Evolutionary conservation across 2,329 filamentous ascomycete species (phyloP).

Genomic region (Fusarium ramigenum): DNA sequence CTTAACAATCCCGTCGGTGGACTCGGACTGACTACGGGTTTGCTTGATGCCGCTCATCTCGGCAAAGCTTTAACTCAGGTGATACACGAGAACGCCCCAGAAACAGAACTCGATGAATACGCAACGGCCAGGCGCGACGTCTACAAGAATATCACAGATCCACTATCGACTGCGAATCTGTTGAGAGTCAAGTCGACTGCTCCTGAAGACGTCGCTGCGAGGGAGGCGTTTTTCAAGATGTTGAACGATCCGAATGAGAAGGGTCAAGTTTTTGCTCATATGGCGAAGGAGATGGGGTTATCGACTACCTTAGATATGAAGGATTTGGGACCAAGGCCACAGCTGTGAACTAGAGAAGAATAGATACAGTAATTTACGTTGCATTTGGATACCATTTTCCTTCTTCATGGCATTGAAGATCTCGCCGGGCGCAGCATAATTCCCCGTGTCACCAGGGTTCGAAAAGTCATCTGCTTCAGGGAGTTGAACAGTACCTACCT

Average conservation of each 20-base stretch:
- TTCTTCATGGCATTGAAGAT: too few species aligned
- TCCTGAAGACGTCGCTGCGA: background rate
- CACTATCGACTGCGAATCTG: background rate
- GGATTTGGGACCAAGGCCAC: background rate
- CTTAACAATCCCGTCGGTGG: background rate
- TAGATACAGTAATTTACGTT: background rate
- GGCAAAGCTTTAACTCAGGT: background rate
- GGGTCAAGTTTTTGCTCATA: background rate
- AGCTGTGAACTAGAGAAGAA: fast-evolving
- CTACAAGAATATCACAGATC: background rate
- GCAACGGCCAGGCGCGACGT: background rate
- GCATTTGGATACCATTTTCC: too few species aligned
- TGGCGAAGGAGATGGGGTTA: background rate
- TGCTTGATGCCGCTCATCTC: background rate
- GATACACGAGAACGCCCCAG: background rate
- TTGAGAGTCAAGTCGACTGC: background rate
- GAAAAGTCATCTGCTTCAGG: too few species aligned
- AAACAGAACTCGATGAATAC: background rate
- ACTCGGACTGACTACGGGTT: background rate
- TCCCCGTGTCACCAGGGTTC: too few species aligned
- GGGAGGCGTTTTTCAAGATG: background rate
- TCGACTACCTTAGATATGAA: background rate
- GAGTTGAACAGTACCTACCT: too few species aligned
- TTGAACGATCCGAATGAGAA: background rate
- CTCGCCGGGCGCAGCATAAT: too few species aligned